Percentiles rank a stretch among this genome's conserved stretches.
Conservation (phyloP, 108 stramenopile genomes). For the Mediolabrus comicus region DNA sequence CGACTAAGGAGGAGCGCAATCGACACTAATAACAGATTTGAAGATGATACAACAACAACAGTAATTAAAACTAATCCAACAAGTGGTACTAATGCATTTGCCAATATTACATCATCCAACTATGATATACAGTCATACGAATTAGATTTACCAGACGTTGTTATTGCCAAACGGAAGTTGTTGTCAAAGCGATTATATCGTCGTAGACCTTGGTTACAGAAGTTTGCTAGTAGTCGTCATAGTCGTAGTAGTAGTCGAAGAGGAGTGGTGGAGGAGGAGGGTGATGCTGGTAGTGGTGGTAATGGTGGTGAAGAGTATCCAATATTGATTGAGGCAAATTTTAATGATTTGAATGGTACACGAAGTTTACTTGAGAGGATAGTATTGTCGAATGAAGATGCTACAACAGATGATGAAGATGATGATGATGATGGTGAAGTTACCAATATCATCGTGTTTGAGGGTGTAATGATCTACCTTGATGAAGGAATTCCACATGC, state of each 20-base stretch:
- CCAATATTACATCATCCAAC: conserved; percentile 6
- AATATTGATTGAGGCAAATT: conserved; percentile 44
- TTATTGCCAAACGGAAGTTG: conserved; percentile 55
- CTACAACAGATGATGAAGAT: conserved; percentile 2
- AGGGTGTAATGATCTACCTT: conserved; percentile 82
- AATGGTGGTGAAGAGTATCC: conserved; percentile 18
- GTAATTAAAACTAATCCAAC: background rate
- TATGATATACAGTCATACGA: conserved; percentile 48
- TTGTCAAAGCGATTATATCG: conserved; percentile 48
- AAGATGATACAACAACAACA: background rate
- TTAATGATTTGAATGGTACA: conserved; percentile 62
- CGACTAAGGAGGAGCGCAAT: background rate
- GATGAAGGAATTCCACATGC: conserved; percentile 59
- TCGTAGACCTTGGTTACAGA: conserved; percentile 52
- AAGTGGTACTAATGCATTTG: conserved; percentile 14
- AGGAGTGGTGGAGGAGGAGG: background rate
- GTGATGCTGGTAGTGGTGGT: no score
- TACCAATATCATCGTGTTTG: conserved; percentile 66
- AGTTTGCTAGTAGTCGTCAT: no score
- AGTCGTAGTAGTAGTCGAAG: no score
- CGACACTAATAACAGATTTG: background rate
- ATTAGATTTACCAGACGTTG: conserved; percentile 66
- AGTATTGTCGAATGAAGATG: background rate
- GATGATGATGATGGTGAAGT: conserved; percentile 10
- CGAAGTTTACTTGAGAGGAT: conserved; percentile 31